Conservation (phyloP, 139 green algal species). For the Limnomonas spitsbergensis region DNA sequence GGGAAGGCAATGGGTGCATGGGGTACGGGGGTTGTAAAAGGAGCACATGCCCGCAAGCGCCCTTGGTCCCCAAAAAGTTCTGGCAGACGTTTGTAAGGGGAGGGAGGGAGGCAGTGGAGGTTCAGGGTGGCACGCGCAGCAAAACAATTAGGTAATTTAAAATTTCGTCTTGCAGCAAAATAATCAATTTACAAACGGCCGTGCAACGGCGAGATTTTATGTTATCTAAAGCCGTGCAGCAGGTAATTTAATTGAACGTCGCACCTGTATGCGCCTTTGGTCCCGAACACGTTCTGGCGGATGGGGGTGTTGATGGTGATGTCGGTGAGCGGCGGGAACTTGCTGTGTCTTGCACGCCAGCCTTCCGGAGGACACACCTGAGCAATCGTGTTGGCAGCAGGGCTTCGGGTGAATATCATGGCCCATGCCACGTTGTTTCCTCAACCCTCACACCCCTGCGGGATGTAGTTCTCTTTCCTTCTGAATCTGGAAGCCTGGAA, state of each 20-base stretch:
- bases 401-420: not conserved
- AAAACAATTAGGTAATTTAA: not conserved
- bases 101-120: not conserved
- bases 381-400: not conserved
- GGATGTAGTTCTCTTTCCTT: no score
- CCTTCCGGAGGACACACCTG: conserved; percentile 52
- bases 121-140: not conserved
- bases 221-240: no score
- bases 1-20: no score
- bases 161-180: no score
- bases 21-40: no score
- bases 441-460: no score
- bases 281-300: conserved; percentile 57
- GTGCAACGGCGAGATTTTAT: no score
- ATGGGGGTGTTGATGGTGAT: conserved; percentile 60
- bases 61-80: not conserved
- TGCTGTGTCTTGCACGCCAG: conserved; percentile 43
- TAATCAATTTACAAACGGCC: no score
- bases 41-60: no score
- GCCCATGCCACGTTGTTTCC: no score
- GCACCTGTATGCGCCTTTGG: conserved; percentile 37
- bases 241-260: no score
- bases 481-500: no score
- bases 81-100: not conserved
- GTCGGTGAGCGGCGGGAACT: conserved; percentile 48